These are phyloP conservation scores for Gracilaria caudata DNA, from an alignment of 23 red algal genomes.

Conservation along the genomic window DNA sequence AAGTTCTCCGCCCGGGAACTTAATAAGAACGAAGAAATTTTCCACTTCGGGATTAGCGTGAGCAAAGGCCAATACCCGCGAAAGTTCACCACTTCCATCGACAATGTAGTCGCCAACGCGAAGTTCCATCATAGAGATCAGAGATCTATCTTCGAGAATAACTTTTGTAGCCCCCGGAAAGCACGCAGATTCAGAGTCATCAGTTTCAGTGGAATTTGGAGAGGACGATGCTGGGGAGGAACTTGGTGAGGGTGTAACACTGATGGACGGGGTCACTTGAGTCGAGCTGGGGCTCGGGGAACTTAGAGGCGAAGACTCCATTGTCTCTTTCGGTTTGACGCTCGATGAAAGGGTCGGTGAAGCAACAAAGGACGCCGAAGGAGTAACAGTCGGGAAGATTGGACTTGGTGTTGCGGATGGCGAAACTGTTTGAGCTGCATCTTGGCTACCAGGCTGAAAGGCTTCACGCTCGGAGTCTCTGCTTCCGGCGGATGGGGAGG, in stretches of 20 bases:
- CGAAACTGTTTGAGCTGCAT: background rate
- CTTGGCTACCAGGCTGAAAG: background rate
- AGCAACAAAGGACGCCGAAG: background rate
- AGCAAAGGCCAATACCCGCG: constrained; percentile 46
- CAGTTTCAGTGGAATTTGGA: background rate
- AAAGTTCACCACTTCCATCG: constrained; percentile 24
- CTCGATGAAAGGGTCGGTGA: background rate
- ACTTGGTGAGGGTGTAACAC: background rate
- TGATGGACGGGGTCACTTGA: background rate
- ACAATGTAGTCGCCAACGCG: constrained; percentile 48
- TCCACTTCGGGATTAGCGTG: constrained; percentile 35
- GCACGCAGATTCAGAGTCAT: constrained; percentile 25
- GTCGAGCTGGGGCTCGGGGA: constrained; percentile 10
- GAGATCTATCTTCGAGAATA: constrained; percentile 3
- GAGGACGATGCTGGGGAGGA: background rate
- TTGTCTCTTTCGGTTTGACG: background rate
- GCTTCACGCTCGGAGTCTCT: background rate
- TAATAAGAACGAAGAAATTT: constrained; percentile 23
- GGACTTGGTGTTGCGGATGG: background rate
- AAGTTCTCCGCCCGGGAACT: background rate
- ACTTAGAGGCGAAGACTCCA: background rate
- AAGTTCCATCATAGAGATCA: constrained; percentile 36
- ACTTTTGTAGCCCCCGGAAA: constrained; percentile 60
- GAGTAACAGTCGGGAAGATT: background rate
- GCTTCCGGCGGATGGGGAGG: background rate